Evolutionary conservation across 768 basidiomycete species (phyloP), one percentile per base, ranked within the genome.

Genomic region (Suillus clintonianus): DNA sequence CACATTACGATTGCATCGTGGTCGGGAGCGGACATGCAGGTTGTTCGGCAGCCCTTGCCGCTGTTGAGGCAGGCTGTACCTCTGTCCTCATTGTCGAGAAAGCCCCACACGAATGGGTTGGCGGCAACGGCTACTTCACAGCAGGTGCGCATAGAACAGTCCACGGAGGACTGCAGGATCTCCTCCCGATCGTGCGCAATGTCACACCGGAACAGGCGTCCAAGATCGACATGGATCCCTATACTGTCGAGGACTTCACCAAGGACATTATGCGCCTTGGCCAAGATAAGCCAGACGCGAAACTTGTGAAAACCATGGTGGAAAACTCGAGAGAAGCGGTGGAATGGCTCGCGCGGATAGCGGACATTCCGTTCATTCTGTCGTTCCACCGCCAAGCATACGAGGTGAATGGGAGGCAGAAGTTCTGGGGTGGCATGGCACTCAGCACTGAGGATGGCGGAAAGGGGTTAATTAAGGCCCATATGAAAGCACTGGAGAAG

Each of bases 41-140:
- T 32, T 85, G 85, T 66, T 88, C 83, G 63, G 87, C 89, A 7
- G 89, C 89, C 0, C 76, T 88, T 48, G 78, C 86, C 57, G 87
- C 88, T 15, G 77, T 76, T 50, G 85, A 89, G 65, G 75, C 83
- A 57, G 88, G 89, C 45, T 86, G 86, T 73, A 76, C 73, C 57
- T 81, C 81, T 79, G 86, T 89, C 64, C 77, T 90, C 48, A 76
- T 90, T 60, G 75, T 90, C 58, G 89, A 90, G 69, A 89, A 89
- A 68, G 86, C 86, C 45, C 86, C 88, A 1, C 68, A 75, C 45
- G 81, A 82, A 62, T 90, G 89, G 89, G 82, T 74, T 4, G 89
- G 89, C 5, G 89, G 89, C 19, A 90, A 91, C 68, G 86, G 88
- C 19, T 89, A 85, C 74, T 90, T 90, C 76, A 89, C 89, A 36